phyloP scores from a whole-genome alignment of 495 filamentous ascomycete species.

The Melanomma pulvis-pyrius region DNA sequence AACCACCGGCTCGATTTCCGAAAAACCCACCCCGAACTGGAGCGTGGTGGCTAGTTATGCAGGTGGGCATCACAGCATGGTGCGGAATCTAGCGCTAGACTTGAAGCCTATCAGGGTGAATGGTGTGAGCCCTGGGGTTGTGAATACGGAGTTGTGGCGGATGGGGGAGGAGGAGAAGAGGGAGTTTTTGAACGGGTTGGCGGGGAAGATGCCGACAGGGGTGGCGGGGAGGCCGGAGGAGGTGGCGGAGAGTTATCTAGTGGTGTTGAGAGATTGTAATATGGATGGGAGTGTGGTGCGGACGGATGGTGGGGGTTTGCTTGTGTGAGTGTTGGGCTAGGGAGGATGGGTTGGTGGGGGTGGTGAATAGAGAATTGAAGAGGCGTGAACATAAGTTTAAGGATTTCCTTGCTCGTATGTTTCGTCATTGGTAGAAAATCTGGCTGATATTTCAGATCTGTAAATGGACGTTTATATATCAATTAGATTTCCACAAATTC shows the following conservation, averaged over 20 bases:
- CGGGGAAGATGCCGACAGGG: slow-evolving; percentile 47
- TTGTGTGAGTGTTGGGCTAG: slow-evolving; percentile 16
- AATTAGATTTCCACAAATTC: background rate
- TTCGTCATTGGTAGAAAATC: background rate
- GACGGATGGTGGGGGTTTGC: slow-evolving; percentile 40
- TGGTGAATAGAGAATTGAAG: background rate
- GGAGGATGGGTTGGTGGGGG: background rate
- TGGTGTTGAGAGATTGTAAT: slow-evolving; percentile 41
- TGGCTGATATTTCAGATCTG: too few species aligned
- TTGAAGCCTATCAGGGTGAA: slow-evolving; percentile 44
- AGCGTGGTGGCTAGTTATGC: slow-evolving; percentile 31
- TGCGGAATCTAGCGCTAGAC: slow-evolving; percentile 41
- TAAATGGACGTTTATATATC: background rate
- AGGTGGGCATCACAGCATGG: slow-evolving; percentile 41
- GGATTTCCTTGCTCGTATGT: background rate
- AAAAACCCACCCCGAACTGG: slow-evolving; percentile 38
- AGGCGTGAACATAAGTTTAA: background rate
- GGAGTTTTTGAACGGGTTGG: slow-evolving; percentile 29
- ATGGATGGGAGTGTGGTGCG: slow-evolving; percentile 37
- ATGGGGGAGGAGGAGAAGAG: slow-evolving; percentile 24
- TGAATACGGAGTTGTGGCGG: slow-evolving; percentile 45
- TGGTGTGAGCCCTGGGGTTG: slow-evolving; percentile 42
- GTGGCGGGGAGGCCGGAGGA: slow-evolving; percentile 37
- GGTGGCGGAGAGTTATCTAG: slow-evolving; percentile 44
- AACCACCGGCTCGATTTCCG: slow-evolving; percentile 42